Conservation (phyloP, 495 filamentous ascomycete species). For the Hyaloscypha bicolor region DNA sequence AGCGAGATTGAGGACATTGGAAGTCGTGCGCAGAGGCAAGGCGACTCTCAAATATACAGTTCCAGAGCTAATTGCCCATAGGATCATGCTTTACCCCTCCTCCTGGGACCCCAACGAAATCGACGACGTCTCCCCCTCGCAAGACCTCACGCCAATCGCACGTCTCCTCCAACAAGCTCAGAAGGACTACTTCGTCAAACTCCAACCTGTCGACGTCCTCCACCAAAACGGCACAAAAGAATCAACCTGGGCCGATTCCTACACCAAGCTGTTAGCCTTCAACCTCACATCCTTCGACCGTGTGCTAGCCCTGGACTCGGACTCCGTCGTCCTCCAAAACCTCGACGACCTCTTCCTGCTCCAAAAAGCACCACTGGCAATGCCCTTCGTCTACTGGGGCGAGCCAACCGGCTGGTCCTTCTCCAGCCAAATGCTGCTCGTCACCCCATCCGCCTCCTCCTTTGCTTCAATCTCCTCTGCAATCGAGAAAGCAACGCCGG, state of each 20-base stretch:
- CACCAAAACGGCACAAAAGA: conserved; percentile 41
- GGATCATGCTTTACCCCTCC: conserved; percentile 57
- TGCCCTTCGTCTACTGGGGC: conserved; percentile 63
- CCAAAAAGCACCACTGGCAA: conserved; percentile 52
- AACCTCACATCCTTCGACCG: conserved; percentile 59
- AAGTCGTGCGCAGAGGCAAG: conserved; percentile 54
- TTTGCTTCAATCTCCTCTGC: conserved; percentile 45
- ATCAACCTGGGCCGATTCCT: conserved; percentile 53
- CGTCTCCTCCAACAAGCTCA: conserved; percentile 55
- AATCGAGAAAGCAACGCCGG: conserved; percentile 35
- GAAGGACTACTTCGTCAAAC: conserved; percentile 53
- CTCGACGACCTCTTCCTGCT: conserved; percentile 67
- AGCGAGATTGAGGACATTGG: conserved; percentile 55
- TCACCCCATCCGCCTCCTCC: conserved; percentile 55
- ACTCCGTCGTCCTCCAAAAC: conserved; percentile 54
- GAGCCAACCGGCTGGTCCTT: conserved; percentile 47
- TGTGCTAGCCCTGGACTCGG: conserved; percentile 61
- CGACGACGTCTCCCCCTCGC: conserved; percentile 12
- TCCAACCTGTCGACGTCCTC: conserved; percentile 51
- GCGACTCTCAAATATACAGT: not conserved
- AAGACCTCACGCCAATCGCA: conserved; percentile 33
- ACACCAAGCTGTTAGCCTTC: conserved; percentile 61
- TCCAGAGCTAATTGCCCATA: not conserved
- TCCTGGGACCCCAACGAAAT: conserved; percentile 44
- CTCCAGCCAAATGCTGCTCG: conserved; percentile 56